Evolutionary conservation across 2,329 filamentous ascomycete species (phyloP).

Genomic region (Amylocarpus encephaloides): DNA sequence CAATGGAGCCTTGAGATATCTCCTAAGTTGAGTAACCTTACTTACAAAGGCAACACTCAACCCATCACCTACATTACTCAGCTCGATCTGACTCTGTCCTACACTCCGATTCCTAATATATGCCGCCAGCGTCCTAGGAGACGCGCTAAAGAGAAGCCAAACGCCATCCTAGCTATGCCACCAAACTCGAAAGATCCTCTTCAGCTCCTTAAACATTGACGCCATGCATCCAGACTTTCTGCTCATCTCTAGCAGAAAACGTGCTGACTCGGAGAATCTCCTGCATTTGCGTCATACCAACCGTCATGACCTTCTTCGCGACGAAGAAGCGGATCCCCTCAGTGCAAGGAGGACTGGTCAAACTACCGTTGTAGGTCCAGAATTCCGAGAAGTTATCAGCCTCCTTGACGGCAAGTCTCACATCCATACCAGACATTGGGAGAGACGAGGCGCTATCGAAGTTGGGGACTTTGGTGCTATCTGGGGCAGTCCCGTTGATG

Average conservation of each 20-base stretch:
- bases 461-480: slow-evolving; percentile 31
- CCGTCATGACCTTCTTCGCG: slow-evolving; percentile 36
- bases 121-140: no score
- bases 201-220: slow-evolving; percentile 1
- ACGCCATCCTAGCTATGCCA: no score
- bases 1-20: no score
- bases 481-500: background rate
- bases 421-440: slow-evolving; percentile 26
- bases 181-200: no score
- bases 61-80: no score
- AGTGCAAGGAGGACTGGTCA: slow-evolving; percentile 42
- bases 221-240: slow-evolving; percentile 41
- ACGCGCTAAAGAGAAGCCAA: no score
- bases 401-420: slow-evolving; percentile 32
- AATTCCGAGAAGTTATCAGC: slow-evolving; percentile 38
- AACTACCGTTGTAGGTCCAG: slow-evolving; percentile 43
- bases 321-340: slow-evolving; percentile 43
- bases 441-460: slow-evolving; percentile 33
- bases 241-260: slow-evolving; percentile 39
- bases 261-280: slow-evolving; percentile 39
- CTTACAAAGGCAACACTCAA: no score
- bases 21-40: no score
- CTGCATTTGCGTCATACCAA: slow-evolving; percentile 42
- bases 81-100: no score
- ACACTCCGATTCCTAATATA: no score